A percentile compares a stretch with the other conserved stretches of the same genome.
phyloP scores from a whole-genome alignment of 768 basidiomycete genomes.

The Kwoniella sp. region DNA sequence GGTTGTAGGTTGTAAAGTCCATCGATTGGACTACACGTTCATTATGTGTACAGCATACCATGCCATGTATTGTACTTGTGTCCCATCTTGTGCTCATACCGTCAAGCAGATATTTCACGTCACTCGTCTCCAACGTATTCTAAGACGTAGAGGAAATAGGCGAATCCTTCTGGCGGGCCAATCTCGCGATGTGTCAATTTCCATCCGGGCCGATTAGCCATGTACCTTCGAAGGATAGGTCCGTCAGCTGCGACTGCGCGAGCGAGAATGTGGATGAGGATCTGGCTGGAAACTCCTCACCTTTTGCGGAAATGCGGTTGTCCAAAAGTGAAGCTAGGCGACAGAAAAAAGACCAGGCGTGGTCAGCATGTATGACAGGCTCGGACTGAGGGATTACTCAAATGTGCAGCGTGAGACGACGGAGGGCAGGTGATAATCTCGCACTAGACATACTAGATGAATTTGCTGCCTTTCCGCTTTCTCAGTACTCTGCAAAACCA shows the following conservation, averaged over 20 bases:
- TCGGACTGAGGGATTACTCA: too few relatives aligned
- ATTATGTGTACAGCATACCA: neutral
- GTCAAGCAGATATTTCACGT: too few relatives aligned
- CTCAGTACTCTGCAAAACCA: slow-evolving; percentile 40
- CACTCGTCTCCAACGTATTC: slow-evolving; percentile 24
- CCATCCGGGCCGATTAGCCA: slow-evolving; percentile 42
- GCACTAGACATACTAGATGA: slow-evolving; percentile 54
- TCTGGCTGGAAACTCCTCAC: slow-evolving; percentile 17
- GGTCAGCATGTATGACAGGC: too few relatives aligned
- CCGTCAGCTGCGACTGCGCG: neutral
- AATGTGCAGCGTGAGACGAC: too few relatives aligned
- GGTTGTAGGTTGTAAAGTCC: too few relatives aligned
- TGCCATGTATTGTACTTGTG: neutral
- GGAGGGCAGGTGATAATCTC: too few relatives aligned
- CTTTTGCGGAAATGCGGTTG: slow-evolving; percentile 57
- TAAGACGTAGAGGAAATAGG: slow-evolving; percentile 53
- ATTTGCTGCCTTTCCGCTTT: slow-evolving; percentile 46
- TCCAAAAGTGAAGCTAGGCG: slow-evolving; percentile 52
- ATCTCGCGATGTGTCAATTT: slow-evolving; percentile 43
- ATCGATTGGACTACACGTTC: neutral
- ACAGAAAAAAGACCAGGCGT: neutral
- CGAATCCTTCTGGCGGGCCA: slow-evolving; percentile 54
- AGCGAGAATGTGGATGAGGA: neutral
- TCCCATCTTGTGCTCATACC: too few relatives aligned
- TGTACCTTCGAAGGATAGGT: slow-evolving; percentile 35